A percentile compares a stretch with the other conserved stretches of the same genome.
These are phyloP conservation scores for Pharnaceum exiguum DNA, from an alignment of 148 eudicot genomes.

Conservation along the genomic window DNA sequence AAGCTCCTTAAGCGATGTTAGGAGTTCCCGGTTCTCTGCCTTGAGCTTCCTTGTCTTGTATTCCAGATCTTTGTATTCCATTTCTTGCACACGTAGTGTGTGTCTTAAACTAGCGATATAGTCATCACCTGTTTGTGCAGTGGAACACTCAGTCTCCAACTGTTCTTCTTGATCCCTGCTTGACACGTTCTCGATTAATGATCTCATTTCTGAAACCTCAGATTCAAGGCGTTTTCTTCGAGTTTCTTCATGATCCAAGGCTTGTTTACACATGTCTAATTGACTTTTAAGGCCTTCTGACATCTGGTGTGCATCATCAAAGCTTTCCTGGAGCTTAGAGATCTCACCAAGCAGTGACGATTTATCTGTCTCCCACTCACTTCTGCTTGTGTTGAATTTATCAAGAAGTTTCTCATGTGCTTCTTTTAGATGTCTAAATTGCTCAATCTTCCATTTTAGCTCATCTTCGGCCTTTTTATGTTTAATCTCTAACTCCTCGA, in stretches of 20 bases:
- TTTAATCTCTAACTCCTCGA: conserved; percentile 48
- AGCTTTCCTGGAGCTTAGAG: conserved; percentile 34
- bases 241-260: conserved; percentile 63
- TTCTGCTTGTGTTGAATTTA: conserved; percentile 31
- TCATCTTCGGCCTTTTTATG: conserved; percentile 53
- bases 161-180: conserved; percentile 40
- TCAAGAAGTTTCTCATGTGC: conserved; percentile 64
- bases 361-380: conserved; percentile 76
- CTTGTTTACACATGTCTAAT: conserved; percentile 54
- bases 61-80: conserved; percentile 53
- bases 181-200: conserved; percentile 30
- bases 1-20: conserved; percentile 50
- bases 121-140: conserved; percentile 35
- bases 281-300: conserved; percentile 42
- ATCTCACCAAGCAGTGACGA: conserved; percentile 53
- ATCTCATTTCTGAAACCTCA: conserved; percentile 49
- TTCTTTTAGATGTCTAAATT: conserved; percentile 67
- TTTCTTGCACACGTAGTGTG: conserved; percentile 53
- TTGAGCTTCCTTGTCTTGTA: conserved; percentile 51
- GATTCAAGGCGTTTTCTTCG: conserved; percentile 50
- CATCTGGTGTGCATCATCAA: conserved; percentile 41
- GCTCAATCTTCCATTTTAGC: conserved; percentile 85
- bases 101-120: conserved; percentile 48
- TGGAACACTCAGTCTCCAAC: conserved; percentile 30
- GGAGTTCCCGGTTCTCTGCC: conserved; percentile 57